Percentiles rank a stretch among this genome's conserved stretches.
phyloP scores from a whole-genome alignment of 1,139 yeast species.

The Yamadazyma taylorii region DNA sequence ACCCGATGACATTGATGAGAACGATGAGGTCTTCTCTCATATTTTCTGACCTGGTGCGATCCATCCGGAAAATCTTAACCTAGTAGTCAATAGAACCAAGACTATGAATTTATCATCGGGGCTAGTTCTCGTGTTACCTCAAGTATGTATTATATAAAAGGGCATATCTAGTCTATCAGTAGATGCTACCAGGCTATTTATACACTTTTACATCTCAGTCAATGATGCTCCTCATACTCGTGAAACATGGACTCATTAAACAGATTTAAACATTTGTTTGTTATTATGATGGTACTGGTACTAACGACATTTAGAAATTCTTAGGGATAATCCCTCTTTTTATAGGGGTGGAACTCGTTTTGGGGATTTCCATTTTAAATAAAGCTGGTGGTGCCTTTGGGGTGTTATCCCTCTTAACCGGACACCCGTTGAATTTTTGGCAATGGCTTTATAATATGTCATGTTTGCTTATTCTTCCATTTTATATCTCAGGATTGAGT shows the following conservation, averaged over 20 bases:
- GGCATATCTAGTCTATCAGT: too few relatives aligned
- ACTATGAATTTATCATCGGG: slow-evolving; percentile 1
- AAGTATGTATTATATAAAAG: slow-evolving; percentile 8
- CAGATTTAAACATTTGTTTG: too few relatives aligned
- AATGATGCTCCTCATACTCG: too few relatives aligned
- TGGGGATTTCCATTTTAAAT: slow-evolving; percentile 79
- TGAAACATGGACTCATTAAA: too few relatives aligned
- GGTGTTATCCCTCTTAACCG: slow-evolving; percentile 79
- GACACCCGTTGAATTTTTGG: slow-evolving; percentile 79
- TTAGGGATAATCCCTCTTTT: slow-evolving; percentile 70
- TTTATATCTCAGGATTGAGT: slow-evolving; percentile 62
- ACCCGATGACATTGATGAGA: too few relatives aligned
- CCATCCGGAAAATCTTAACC: neutral
- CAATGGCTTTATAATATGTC: slow-evolving; percentile 81
- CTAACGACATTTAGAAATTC: slow-evolving; percentile 40
- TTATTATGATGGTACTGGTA: neutral
- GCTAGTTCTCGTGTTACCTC: slow-evolving; percentile 9
- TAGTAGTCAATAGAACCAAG: neutral
- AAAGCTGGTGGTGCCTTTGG: slow-evolving; percentile 92
- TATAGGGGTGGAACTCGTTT: slow-evolving; percentile 80
- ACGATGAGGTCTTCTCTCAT: neutral
- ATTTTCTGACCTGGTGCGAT: neutral
- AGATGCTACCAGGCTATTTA: too few relatives aligned
- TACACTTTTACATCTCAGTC: too few relatives aligned
- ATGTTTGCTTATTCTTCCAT: slow-evolving; percentile 63